Base-by-base conservation (phyloP, 176 grass and related monocot species). In the Paspalum vaginatum region DNA sequence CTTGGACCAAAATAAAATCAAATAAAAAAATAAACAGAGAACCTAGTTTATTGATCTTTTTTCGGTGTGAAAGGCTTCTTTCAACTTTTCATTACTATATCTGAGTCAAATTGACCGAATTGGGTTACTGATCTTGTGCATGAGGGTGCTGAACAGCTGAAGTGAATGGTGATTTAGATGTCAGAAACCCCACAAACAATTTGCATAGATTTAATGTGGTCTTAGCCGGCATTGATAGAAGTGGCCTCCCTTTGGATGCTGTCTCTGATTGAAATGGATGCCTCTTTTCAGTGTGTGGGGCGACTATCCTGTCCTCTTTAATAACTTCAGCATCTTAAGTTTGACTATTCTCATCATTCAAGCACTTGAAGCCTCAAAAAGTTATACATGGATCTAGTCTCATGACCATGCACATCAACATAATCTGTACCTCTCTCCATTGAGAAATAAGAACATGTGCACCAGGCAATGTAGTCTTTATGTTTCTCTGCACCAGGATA, bases 401-500 rank as follows among this genome's bases (percentile, higher is more conserved):
- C 18, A 51, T 20, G 11, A 61, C 39, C 44, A 61, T 49, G 5
- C 18, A 8, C 6, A 43, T 27, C 47, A 71, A 32, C 32, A 25
- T 81, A 74, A 74, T 24, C 16, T 17, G 6, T 62, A 60, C 15
- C 5, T 63, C 21, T 61, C 58, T 76, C 39, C 53, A 41, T 68
- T 75, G 11, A 61, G 14, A 59, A 66, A 66, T 39, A 12, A 58
- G 55, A 61, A 61, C 14, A 21, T 44, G 0, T 58, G 24, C 11
- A 39, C 76, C 20, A n/a, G 65, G 59, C 46, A 51, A 43, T 68
- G 9, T 81, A 12, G 5, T 11, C 47, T 68, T 25, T 37, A 85
- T 75, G 11, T 76, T 85, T 63, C 45, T 84, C 20, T n/a, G 47
- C 80, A 76, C 4, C 6, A 55, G 20, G 68, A 77, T 58, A 32